Percentiles rank a stretch among this genome's conserved stretches.
Conservation (phyloP, 2,329 filamentous ascomycete species). For the Arthrobotrys conoides region DNA sequence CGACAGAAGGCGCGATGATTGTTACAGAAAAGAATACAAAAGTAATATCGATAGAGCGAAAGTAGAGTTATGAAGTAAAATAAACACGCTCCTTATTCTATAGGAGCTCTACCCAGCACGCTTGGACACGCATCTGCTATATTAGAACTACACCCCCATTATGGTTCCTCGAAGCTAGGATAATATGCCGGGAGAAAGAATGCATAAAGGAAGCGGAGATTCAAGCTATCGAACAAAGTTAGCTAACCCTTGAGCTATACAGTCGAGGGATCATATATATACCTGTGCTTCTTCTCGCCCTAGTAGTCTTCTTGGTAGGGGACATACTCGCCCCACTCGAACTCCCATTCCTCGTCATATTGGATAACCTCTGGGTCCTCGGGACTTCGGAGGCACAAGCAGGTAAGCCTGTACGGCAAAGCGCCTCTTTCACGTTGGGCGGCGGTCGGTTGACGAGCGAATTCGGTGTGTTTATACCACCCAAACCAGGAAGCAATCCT, state of each 20-base stretch:
- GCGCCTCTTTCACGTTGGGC: not conserved
- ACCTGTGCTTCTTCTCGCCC: not conserved
- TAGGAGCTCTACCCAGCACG: no score
- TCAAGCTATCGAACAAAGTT: not conserved
- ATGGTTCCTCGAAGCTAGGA: not conserved
- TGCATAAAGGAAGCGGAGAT: not conserved
- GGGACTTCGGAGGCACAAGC: not conserved
- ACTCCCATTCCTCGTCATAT: not conserved
- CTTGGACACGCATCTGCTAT: no score
- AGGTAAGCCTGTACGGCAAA: not conserved
- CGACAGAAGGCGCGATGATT: no score
- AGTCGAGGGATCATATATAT: not conserved
- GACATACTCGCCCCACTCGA: not conserved
- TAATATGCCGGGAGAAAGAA: not conserved
- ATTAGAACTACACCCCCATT: no score
- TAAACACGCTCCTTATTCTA: no score
- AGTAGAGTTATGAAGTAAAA: no score
- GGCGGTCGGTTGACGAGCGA: not conserved
- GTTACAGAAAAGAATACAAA: no score
- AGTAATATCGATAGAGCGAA: no score
- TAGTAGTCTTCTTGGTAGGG: not conserved
- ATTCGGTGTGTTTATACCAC: not conserved
- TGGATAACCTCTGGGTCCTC: not conserved
- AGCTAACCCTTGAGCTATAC: not conserved
- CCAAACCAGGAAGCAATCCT: no score